Conservation (phyloP, 2,329 filamentous ascomycete genomes). For the Xylaria sp. region DNA sequence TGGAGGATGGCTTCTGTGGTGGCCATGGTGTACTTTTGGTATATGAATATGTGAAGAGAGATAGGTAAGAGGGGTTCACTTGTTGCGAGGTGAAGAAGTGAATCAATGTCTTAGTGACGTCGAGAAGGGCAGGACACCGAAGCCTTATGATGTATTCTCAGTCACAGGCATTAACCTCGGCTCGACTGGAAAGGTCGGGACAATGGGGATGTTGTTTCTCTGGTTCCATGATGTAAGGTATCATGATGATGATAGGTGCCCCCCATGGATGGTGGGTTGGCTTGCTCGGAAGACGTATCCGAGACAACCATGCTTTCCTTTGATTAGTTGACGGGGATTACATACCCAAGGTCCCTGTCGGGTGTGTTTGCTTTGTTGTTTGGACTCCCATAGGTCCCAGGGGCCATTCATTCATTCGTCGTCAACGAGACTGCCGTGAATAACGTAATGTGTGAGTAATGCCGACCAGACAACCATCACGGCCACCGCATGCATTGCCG, state of each 20-base stretch:
- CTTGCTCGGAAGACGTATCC: background rate
- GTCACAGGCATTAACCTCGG: background rate
- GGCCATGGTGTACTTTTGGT: slow-evolving; percentile 49
- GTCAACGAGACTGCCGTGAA: too few relatives aligned
- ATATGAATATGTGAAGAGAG: background rate
- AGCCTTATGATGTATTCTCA: slow-evolving; percentile 11
- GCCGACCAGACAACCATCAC: too few relatives aligned
- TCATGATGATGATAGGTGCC: background rate
- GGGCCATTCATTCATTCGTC: too few relatives aligned
- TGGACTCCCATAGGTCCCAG: too few relatives aligned
- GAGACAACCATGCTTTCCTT: background rate
- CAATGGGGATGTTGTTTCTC: background rate
- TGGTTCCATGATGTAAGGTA: background rate
- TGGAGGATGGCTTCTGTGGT: slow-evolving; percentile 72
- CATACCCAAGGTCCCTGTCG: too few relatives aligned
- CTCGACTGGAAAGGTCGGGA: too few relatives aligned
- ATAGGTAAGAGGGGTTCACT: background rate
- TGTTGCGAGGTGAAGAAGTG: background rate
- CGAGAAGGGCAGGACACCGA: background rate
- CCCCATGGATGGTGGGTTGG: background rate
- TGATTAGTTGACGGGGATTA: background rate
- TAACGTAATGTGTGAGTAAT: too few relatives aligned
- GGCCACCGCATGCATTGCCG: too few relatives aligned
- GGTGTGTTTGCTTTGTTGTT: too few relatives aligned
- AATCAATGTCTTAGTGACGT: background rate